Conservation (phyloP, 257 asterid species). For the Salvia rosmarinus region DNA sequence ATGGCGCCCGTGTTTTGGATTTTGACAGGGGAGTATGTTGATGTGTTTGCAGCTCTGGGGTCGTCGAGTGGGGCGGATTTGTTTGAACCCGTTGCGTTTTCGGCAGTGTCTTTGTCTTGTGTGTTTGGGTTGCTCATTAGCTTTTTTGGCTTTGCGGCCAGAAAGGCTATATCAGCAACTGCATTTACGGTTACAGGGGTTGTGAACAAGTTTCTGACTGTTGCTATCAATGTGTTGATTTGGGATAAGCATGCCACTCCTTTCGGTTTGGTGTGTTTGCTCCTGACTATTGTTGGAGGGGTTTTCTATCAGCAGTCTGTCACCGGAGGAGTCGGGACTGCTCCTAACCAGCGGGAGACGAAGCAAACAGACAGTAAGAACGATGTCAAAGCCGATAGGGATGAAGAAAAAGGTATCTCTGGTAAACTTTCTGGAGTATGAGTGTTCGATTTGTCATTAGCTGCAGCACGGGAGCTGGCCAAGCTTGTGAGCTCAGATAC, state of each 20-base stretch:
- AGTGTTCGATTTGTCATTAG: slow-evolving; percentile 32
- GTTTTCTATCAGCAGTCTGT: slow-evolving; percentile 96
- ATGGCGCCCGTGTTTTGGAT: slow-evolving; percentile 94
- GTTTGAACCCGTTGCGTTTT: slow-evolving; percentile 61
- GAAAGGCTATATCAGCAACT: slow-evolving; percentile 96
- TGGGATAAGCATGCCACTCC: slow-evolving; percentile 99
- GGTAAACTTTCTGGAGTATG: slow-evolving; percentile 65
- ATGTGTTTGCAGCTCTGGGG: slow-evolving; percentile 63
- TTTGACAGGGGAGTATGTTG: slow-evolving; percentile 81
- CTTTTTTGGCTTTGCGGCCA: slow-evolving; percentile 95
- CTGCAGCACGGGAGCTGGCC: slow-evolving; percentile 27
- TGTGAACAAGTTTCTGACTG: slow-evolving; percentile 93
- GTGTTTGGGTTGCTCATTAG: slow-evolving; percentile 94
- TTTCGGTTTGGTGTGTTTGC: slow-evolving; percentile 83
- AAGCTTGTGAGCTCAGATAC: slow-evolving; percentile 7
- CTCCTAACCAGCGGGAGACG: slow-evolving; percentile 50
- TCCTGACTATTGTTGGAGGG: slow-evolving; percentile 82
- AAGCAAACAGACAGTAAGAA: slow-evolving; percentile 46
- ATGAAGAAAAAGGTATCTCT: slow-evolving; percentile 60
- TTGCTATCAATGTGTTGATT: slow-evolving; percentile 84
- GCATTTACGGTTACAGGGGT: slow-evolving; percentile 96
- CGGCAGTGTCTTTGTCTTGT: slow-evolving; percentile 84
- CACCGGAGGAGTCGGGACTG: slow-evolving; percentile 55
- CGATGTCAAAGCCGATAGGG: slow-evolving; percentile 44
- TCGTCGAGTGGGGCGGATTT: slow-evolving; percentile 48